Base-by-base conservation (phyloP, 192 early-diverging fungal genomes). In the Dispira parvispora region DNA sequence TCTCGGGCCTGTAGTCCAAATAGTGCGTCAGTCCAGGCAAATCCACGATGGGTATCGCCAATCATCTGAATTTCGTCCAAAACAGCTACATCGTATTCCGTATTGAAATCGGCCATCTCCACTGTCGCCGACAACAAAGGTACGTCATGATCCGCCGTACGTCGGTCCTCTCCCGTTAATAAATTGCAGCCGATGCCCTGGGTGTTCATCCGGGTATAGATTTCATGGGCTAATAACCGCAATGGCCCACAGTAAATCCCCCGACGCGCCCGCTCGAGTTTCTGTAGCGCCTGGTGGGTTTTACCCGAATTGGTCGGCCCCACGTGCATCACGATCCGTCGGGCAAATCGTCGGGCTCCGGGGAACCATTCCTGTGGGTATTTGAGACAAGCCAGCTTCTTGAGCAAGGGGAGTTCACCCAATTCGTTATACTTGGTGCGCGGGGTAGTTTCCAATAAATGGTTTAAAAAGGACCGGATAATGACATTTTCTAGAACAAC, bases 51-150 rank as follows among this genome's bases (percentile, higher is more conserved):
- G 12, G 65, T 68, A 65, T 98, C 93, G 0, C 73, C 80, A 56
- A 98, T 85, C 90, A 98, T 90, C 69, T 98, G 95, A 73, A 98
- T 98, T 67, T 98, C 95, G 67, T 98, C 95, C 11, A 98, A 73
- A 3, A 98, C 91, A 8, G 88, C 93, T 20, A 96, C 89, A 0
- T 96, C 82, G 45, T 85, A 73, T 12, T 65, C 56, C 9, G 64
- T 52, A 43, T 63, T 64, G 14, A 81, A 43, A 10, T 83, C 76
- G 14, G 81, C 86, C 95, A 98, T 95, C 69, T 98, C 95, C 27
- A 98, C 77, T 3, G 95, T 98, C 49, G 86, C 86, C 32, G 87
- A 79, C 26, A 74, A 75, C 52, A 90, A 65, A 0, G 70, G 69
- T 2, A 80, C 75, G 0, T 65, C 76, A 16, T 72, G 78, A 25